These are phyloP conservation scores for Podaxis sp. DNA, from an alignment of 768 basidiomycete species.

Conservation along the genomic window DNA sequence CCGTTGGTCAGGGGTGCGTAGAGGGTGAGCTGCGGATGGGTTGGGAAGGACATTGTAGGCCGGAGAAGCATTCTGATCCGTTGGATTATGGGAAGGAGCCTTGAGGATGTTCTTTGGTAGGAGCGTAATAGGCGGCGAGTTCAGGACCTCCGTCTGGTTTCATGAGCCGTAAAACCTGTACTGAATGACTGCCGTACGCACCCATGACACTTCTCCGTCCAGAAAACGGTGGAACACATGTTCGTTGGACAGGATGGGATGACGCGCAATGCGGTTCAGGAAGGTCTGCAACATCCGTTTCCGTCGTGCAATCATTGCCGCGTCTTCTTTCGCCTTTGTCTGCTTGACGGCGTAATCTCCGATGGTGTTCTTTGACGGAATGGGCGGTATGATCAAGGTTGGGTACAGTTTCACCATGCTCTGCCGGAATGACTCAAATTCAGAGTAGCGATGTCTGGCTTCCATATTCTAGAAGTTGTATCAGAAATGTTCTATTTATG, in stretches of 20 bases:
- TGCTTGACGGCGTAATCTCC: slow-evolving; percentile 98
- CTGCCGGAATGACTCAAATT: slow-evolving; percentile 90
- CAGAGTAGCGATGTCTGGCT: slow-evolving; percentile 90
- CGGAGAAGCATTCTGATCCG: slow-evolving; percentile 66
- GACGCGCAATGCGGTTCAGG: slow-evolving; percentile 82
- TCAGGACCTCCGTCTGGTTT: slow-evolving; percentile 83
- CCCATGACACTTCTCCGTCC: slow-evolving; percentile 96
- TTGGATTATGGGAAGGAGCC: slow-evolving; percentile 93
- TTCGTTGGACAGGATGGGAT: slow-evolving; percentile 95
- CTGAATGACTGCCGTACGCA: slow-evolving; percentile 33
- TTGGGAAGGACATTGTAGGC: slow-evolving; percentile 87
- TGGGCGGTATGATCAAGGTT: slow-evolving; percentile 94
- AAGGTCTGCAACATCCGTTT: slow-evolving; percentile 97
- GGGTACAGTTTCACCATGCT: slow-evolving; percentile 89
- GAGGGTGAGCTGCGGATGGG: slow-evolving; percentile 83
- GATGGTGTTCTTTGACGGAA: slow-evolving; percentile 94
- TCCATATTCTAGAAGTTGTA: slow-evolving; percentile 59
- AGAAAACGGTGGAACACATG: slow-evolving; percentile 96
- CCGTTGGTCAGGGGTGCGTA: slow-evolving; percentile 91
- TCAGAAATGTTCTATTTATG: slow-evolving; percentile 12
- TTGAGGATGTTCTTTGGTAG: slow-evolving; percentile 95
- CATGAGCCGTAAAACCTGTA: neutral
- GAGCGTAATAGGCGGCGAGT: slow-evolving; percentile 87
- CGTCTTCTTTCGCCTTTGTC: slow-evolving; percentile 95
- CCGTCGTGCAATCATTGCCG: slow-evolving; percentile 83